phyloP scores from a whole-genome alignment of 768 basidiomycete species.

The Paxillus involutus region DNA sequence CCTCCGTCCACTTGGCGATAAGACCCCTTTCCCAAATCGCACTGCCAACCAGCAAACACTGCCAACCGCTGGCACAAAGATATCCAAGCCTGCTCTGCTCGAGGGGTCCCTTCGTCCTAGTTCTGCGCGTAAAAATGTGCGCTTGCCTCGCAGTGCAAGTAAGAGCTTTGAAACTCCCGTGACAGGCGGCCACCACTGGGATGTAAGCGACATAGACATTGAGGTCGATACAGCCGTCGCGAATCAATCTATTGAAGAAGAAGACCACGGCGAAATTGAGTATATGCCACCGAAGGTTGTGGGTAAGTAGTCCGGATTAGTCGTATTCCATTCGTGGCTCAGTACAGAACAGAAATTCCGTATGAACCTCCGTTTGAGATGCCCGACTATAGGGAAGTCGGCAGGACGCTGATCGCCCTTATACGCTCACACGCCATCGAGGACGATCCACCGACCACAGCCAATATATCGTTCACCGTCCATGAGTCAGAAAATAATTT shows the following conservation, averaged over 20 bases:
- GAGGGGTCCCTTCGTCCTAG: slow-evolving; percentile 60
- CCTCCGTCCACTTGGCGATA: slow-evolving; percentile 63
- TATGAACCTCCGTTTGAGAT: slow-evolving; percentile 50
- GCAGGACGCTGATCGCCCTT: slow-evolving; percentile 34
- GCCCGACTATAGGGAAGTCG: slow-evolving; percentile 47
- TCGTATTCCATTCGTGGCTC: not conserved
- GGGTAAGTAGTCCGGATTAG: slow-evolving; percentile 34
- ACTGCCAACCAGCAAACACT: slow-evolving; percentile 20
- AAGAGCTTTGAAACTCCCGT: slow-evolving; percentile 66
- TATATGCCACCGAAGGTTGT: slow-evolving; percentile 54
- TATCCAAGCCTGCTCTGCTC: slow-evolving; percentile 37
- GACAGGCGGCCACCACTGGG: slow-evolving; percentile 71
- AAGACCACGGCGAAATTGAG: slow-evolving; percentile 49
- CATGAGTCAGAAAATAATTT: slow-evolving; percentile 21
- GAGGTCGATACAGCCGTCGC: slow-evolving; percentile 25
- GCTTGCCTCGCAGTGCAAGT: slow-evolving; percentile 50
- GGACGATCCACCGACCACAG: slow-evolving; percentile 24
- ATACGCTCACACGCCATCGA: slow-evolving; percentile 36
- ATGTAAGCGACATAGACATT: slow-evolving; percentile 60
- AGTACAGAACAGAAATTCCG: slow-evolving; percentile 31
- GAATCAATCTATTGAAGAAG: slow-evolving; percentile 25
- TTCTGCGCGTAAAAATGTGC: slow-evolving; percentile 62
- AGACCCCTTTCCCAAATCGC: slow-evolving; percentile 76
- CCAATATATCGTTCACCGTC: slow-evolving; percentile 17
- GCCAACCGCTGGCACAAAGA: slow-evolving; percentile 36